Base-by-base conservation (phyloP, 805 yeast genomes). In the Wickerhamomyces tratensis region DNA sequence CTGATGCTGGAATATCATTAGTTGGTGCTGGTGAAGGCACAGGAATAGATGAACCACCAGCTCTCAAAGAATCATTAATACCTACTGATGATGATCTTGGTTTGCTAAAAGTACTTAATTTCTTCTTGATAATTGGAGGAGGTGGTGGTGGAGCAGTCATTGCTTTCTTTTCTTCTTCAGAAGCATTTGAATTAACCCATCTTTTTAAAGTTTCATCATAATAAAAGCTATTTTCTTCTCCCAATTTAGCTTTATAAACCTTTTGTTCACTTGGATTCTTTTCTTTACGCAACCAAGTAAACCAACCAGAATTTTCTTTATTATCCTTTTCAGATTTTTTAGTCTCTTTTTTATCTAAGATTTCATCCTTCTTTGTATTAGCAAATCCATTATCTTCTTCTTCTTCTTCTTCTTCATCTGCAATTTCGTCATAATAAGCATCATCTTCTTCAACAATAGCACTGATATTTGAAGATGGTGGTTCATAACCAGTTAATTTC, bases 181-280 rank as follows among this genome's bases (percentile, higher is more conserved):
- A 74, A 5, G 76, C 77, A 47, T 77, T 75, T 43, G 75, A 76
- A 56, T 86, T 81, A 41, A 93, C 77, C 96, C 97, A 93, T 54
- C 96, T 74, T 58, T 82, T 80, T 56, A 83, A 72, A 45, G 83
- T 77, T 52, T 86, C 91, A 63, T 89, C 96, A 59, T 78, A 93
- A 54, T 76, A 74, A 57, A 93, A 82, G 14, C 75, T 67, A 56
- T 71, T 82, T 45, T 78, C 73, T 44, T 83, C 86, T 11, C 98
- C 98, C 41, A 93, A 64, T 50, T 93, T 87, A 34, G 96, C 98
- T 48, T 77, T 76, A 47, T 80, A 72, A 0, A 88, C 84, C 55
- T 85, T 86, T 35, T 86, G 86, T 41, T 77, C 85, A 39, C 76
- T 80, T 29, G 76, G 73, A 6, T 38, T 71, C 71, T 69, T 72